Percentiles rank a stretch among this genome's conserved stretches.
These are phyloP conservation scores for Hypoxylon sp. DNA, from an alignment of 2,329 filamentous ascomycete species.

Conservation along the genomic window DNA sequence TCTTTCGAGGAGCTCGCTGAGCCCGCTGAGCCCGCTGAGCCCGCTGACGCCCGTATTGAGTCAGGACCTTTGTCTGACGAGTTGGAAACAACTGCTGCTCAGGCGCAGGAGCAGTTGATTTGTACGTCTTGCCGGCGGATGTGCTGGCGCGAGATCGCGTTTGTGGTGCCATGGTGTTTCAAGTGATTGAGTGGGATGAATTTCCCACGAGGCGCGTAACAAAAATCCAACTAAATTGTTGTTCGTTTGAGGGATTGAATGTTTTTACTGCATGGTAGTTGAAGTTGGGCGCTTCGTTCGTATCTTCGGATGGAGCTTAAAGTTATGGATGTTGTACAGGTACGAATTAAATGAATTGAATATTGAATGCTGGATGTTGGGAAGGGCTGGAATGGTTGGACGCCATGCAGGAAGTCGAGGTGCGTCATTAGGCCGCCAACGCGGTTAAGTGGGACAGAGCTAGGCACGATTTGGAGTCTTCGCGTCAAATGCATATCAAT, in stretches of 20 bases:
- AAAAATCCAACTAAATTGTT: too few species aligned
- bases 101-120: conserved; percentile 39
- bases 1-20: conserved; percentile 10
- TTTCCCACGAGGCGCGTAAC: neutral
- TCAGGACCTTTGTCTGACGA: conserved; percentile 39
- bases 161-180: conserved; percentile 39
- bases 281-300: too few species aligned
- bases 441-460: conserved; percentile 8
- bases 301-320: too few species aligned
- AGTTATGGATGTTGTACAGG: too few species aligned
- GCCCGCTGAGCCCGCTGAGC: too few species aligned
- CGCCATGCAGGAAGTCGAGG: neutral
- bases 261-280: too few species aligned
- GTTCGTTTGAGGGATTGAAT: too few species aligned
- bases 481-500: conserved; percentile 46
- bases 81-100: conserved; percentile 41
- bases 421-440: conserved; percentile 23
- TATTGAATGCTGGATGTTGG: too few species aligned
- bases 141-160: conserved; percentile 37
- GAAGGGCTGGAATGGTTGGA: too few species aligned
- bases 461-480: conserved; percentile 15
- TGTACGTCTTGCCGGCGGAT: conserved; percentile 34
- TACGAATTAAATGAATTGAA: too few species aligned
- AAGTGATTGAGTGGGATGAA: neutral
- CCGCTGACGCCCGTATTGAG: conserved; percentile 40